Conservation (phyloP, 805 yeast species). For the Lachancea thermotolerans region DNA sequence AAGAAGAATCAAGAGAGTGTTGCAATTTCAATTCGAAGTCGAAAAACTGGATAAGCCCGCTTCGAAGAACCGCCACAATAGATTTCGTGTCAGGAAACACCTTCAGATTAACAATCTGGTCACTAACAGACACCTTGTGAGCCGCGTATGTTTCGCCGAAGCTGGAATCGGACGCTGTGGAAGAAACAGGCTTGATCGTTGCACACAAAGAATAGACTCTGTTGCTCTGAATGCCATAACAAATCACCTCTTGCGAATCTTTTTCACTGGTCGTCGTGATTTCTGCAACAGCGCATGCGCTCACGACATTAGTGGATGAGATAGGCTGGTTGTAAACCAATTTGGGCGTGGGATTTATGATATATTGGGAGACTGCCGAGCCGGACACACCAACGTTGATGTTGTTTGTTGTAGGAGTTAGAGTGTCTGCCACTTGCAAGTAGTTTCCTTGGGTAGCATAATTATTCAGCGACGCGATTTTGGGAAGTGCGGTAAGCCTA, state of each 20-base stretch:
- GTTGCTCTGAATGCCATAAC: constrained; percentile 19
- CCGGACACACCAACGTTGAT: constrained; percentile 32
- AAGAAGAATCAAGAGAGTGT: constrained; percentile 18
- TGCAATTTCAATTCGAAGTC: constrained; percentile 21
- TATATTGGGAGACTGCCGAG: constrained; percentile 30
- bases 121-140: constrained; percentile 13
- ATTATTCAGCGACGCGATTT: constrained; percentile 24
- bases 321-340: constrained; percentile 28
- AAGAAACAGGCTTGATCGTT: constrained; percentile 10
- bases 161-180: constrained; percentile 13
- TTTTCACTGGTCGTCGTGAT: constrained; percentile 8
- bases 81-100: constrained; percentile 14
- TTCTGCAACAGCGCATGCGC: constrained; percentile 26
- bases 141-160: constrained; percentile 12
- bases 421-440: constrained; percentile 23
- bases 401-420: constrained; percentile 21
- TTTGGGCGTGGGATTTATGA: constrained; percentile 33
- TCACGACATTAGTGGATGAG: constrained; percentile 30
- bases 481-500: constrained; percentile 29
- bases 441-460: constrained; percentile 19
- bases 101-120: constrained; percentile 15
- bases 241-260: constrained; percentile 20
- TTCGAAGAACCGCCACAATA: constrained; percentile 22
- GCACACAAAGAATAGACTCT: constrained; percentile 18
- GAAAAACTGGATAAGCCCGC: constrained; percentile 27